A percentile compares a stretch with the other conserved stretches of the same genome.
Evolutionary conservation across 768 basidiomycete species (phyloP).

Genomic region (Daedaleopsis nitida): DNA sequence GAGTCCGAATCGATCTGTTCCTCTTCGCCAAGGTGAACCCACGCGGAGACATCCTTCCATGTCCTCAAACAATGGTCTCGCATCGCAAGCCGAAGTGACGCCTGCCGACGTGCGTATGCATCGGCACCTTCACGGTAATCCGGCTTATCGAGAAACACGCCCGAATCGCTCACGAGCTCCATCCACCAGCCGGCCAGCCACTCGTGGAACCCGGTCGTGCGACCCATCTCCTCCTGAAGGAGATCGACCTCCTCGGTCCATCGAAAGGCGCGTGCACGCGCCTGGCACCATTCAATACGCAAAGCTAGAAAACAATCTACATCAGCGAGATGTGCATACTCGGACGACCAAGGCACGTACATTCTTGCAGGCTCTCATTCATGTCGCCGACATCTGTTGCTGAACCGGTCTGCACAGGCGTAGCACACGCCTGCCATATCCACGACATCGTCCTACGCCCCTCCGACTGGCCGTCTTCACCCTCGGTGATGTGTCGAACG

Average conservation of each 20-base stretch:
- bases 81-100: neutral
- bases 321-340: neutral
- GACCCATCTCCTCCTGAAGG: slow-evolving; percentile 21
- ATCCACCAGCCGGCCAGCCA: neutral
- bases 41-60: neutral
- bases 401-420: neutral
- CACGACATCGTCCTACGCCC: slow-evolving; percentile 16
- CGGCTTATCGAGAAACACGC: neutral
- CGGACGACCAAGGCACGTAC: neutral
- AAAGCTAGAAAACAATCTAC: neutral
- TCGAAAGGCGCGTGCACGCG: slow-evolving; percentile 5
- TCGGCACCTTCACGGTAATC: neutral
- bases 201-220: neutral
- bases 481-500: slow-evolving; percentile 6
- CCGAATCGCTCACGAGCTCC: neutral
- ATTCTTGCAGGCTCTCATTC: neutral
- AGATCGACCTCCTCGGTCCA: slow-evolving; percentile 22
- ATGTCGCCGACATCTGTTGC: neutral
- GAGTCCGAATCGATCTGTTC: neutral
- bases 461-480: slow-evolving; percentile 2
- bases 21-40: neutral
- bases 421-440: slow-evolving; percentile 13
- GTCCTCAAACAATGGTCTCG: neutral
- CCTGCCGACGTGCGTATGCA: slow-evolving; percentile 3
- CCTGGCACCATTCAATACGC: slow-evolving; percentile 15